phyloP scores from a whole-genome alignment of 225 moss, liverwort and hornwort genomes.

The Ulota crispa region DNA sequence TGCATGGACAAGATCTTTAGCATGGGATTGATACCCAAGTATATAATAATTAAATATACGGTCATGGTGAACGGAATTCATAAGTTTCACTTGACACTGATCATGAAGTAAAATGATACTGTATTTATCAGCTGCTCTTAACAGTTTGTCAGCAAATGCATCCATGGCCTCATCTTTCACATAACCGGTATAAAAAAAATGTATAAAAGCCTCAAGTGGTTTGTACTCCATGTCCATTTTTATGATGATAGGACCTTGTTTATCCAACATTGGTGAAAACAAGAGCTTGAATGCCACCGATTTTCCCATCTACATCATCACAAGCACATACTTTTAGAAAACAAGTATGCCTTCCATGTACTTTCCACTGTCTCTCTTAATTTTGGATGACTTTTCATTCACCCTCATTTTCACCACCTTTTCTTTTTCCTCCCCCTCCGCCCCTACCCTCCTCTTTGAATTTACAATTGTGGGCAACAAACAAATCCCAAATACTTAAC shows the following conservation, averaged over 20 bases:
- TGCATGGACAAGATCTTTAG: conserved; percentile 29
- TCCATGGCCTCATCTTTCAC: conserved; percentile 42
- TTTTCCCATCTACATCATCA: conserved; percentile 35
- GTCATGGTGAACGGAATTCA: conserved; percentile 33
- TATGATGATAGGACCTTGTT: neutral
- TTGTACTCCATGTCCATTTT: conserved; percentile 44
- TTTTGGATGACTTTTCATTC: too few species aligned
- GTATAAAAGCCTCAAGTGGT: conserved; percentile 42
- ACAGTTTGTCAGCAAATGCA: conserved; percentile 29
- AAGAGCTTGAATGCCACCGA: conserved; percentile 34
- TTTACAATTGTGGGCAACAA: too few species aligned
- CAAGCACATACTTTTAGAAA: neutral
- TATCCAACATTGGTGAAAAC: conserved; percentile 19
- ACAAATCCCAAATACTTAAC: too few species aligned
- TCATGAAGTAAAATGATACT: conserved; percentile 30
- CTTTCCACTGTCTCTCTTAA: too few species aligned
- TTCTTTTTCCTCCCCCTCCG: too few species aligned
- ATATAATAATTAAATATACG: conserved; percentile 40
- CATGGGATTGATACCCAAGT: conserved; percentile 31
- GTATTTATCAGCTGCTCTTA: conserved; percentile 26
- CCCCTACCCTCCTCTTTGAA: too few species aligned
- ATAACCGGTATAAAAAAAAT: conserved; percentile 40
- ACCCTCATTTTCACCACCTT: too few species aligned
- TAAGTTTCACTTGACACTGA: conserved; percentile 40
- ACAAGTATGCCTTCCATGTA: too few species aligned